Base-by-base conservation (phyloP, 441 rosid genomes). In the Brassica balearica region DNA sequence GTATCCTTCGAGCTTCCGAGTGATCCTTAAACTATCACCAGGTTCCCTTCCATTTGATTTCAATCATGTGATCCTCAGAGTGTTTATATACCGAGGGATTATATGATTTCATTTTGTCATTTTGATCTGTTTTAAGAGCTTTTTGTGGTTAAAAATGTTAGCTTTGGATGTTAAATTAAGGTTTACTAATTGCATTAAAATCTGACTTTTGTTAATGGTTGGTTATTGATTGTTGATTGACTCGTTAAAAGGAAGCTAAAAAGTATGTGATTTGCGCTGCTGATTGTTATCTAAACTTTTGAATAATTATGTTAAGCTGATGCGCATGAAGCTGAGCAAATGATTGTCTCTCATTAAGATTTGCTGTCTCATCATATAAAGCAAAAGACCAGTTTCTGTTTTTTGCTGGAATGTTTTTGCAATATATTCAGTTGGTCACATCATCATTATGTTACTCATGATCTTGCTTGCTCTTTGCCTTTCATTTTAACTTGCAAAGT, bases 201-300 rank as follows among this genome's bases (percentile, higher is more conserved):
- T 41, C 14, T 41, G 62, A 10, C 22, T 11, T 59, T 53, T 25
- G n/a, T 55, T 55, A 9, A 61, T 14, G 38, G 41, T 62, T n/a
- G 6, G 41, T 51, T 14, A 7, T 38, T 66, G 23, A 14, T 75
- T n/a, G 56, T 20, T 43, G 53, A 38, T 66, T 56, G 20, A 14
- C 6, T 74, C 65, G 41, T 20, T 55, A 12, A 29, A 66, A 56
- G 8, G 71, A 74, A 66, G 29, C 66, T 67, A 58, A 56, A 75
- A 75, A 59, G 78, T 6, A 58, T 75, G 15, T 43, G 34, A 25
- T 75, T 56, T 56, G 46, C 29, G 2, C 12, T 10, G 61, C 7
- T 8, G 10, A n/a, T 17, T 34, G 34, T 73, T 64, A 12, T 27
- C 1, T 67, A 53, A n/a, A 27, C 3, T 60, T 60, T 23, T 65